Base-by-base conservation (phyloP, 2,329 filamentous ascomycete genomes). In the Diaporthe sp. region DNA sequence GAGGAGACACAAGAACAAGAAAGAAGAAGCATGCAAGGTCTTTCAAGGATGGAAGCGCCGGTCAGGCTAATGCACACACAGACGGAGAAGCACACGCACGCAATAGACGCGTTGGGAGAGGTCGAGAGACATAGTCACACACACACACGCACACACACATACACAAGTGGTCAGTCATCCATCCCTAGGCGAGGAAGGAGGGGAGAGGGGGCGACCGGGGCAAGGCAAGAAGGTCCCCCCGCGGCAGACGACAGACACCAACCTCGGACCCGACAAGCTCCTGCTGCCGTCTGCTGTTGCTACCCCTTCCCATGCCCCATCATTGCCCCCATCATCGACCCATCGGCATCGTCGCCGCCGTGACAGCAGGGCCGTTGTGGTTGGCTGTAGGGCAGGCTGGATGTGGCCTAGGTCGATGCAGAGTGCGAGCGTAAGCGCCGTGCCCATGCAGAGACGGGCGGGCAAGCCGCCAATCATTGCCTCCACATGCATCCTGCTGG, bases 381-480 rank as follows among this genome's bases (percentile, higher is more conserved):
- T 52, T 74, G 72, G 47, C 47, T 67, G 71, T 52, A 25, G 50
- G 7, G n/a, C 30, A 13, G 50, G 50, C 33, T 25, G 33, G 33
- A 60, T 33, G 33, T 42, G 61, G 70, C 58, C 30, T 64, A 73
- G 61, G 50, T 45, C 40, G 64, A 58, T 70, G 74, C 64, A 75
- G 64, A 52, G 50, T 66, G 55, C 52, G 71, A 33, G 64, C 64
- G 30, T 73, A 75, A 75, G 74, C 74, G 74, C 74, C 66, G 71
- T 45, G 71, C 71, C 64, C 55, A 72, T 52, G 69, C 70, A 52
- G 57, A 66, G 66, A 28, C 66, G 73, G 67, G 69, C 73, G 52
- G 58, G 57, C 73, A 66, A 15, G 42, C 66, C 55, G 50, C 74
- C 74, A 75, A 75, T 75, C 74, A 75, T 22, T 57, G 42, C 74